phyloP scores from a whole-genome alignment of 352 stramenopile genomes.

The Phytophthora pseudosyringae region DNA sequence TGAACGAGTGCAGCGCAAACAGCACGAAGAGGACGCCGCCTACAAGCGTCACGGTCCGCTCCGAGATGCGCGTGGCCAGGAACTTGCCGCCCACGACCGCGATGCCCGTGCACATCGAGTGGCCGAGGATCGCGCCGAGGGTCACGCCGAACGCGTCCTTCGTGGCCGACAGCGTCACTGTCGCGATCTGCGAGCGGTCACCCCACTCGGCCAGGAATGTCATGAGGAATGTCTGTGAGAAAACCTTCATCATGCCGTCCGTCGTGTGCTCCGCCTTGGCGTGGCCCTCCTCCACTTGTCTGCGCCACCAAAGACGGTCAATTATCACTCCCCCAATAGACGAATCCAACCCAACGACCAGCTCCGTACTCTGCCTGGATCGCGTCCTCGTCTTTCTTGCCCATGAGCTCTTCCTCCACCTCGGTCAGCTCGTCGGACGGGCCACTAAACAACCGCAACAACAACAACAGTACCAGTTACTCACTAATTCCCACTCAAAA shows the following conservation, averaged over 20 bases:
- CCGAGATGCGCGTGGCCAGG: slow-evolving; percentile 97
- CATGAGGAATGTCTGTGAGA: slow-evolving; percentile 96
- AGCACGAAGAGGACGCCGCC: slow-evolving; percentile 97
- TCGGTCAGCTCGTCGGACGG: slow-evolving; percentile 83
- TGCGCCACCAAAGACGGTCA: slow-evolving; percentile 8
- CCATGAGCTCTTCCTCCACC: slow-evolving; percentile 86
- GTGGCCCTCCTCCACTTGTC: slow-evolving; percentile 37
- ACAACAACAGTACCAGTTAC: background rate
- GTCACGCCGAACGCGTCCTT: slow-evolving; percentile 97
- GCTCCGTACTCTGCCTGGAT: slow-evolving; percentile 52
- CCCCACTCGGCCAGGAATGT: slow-evolving; percentile 99
- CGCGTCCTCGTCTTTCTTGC: slow-evolving; percentile 77
- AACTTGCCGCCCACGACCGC: slow-evolving; percentile 98
- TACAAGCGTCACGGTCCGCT: slow-evolving; percentile 97
- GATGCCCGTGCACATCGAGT: slow-evolving; percentile 98
- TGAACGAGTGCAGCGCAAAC: slow-evolving; percentile 97
- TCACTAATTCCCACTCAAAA: slow-evolving; percentile 4
- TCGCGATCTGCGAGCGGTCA: slow-evolving; percentile 99
- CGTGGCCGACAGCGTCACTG: slow-evolving; percentile 96
- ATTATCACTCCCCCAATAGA: background rate
- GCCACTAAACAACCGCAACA: slow-evolving; percentile 45
- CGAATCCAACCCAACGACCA: background rate
- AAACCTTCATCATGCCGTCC: slow-evolving; percentile 88
- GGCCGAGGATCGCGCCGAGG: slow-evolving; percentile 95
- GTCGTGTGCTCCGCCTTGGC: slow-evolving; percentile 30